phyloP scores from a whole-genome alignment of 495 filamentous ascomycete species.

The Hypoxylon lenormandii region DNA sequence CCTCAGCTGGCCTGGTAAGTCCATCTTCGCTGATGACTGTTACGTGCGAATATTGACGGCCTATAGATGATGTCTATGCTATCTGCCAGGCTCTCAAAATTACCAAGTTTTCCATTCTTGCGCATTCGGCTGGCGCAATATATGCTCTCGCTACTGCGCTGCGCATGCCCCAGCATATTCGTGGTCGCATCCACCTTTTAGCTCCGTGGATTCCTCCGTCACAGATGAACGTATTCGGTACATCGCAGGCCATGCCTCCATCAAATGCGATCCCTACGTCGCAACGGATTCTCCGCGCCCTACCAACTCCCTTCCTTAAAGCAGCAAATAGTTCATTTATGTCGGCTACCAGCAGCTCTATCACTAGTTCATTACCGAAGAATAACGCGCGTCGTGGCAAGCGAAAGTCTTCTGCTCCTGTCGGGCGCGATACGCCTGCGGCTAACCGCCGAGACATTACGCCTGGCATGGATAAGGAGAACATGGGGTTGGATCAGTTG shows the following conservation, averaged over 20 bases:
- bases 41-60: slow-evolving; percentile 35
- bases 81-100: slow-evolving; percentile 94
- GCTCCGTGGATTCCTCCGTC: slow-evolving; percentile 98
- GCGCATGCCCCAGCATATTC: slow-evolving; percentile 94
- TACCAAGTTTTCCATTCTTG: slow-evolving; percentile 94
- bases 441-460: slow-evolving; percentile 48
- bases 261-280: slow-evolving; percentile 88
- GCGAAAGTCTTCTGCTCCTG: slow-evolving; percentile 63
- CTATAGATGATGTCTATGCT: slow-evolving; percentile 87
- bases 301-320: slow-evolving; percentile 91
- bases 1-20: slow-evolving; percentile 91
- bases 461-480: slow-evolving; percentile 59
- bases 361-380: slow-evolving; percentile 84
- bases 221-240: slow-evolving; percentile 86
- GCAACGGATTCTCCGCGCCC: slow-evolving; percentile 87
- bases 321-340: slow-evolving; percentile 96
- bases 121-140: slow-evolving; percentile 97
- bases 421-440: slow-evolving; percentile 53
- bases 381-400: slow-evolving; percentile 69
- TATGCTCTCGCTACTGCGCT: slow-evolving; percentile 96
- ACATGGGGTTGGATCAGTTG: slow-evolving; percentile 41
- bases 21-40: slow-evolving; percentile 17
- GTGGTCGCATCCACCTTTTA: slow-evolving; percentile 92
- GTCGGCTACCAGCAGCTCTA: slow-evolving; percentile 87
- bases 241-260: slow-evolving; percentile 78